Conservation (phyloP, 1,139 yeast species). For the Pichia sp. region DNA sequence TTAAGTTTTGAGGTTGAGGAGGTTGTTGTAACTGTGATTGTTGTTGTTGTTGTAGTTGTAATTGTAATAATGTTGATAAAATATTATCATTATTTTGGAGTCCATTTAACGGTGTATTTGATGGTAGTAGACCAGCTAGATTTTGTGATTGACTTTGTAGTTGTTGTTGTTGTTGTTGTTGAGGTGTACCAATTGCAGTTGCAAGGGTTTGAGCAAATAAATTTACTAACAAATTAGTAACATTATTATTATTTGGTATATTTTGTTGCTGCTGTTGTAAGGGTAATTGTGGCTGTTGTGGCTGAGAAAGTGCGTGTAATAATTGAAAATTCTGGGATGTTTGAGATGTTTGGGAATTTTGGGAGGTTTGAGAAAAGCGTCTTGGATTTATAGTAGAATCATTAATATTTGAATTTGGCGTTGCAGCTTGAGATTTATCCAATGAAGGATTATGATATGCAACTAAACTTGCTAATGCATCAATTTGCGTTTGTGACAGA, state of each 20-base stretch:
- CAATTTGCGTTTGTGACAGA: conserved; percentile 59
- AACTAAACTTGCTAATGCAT: conserved; percentile 62
- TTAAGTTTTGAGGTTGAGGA: conserved; percentile 8
- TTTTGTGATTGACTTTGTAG: conserved; percentile 2
- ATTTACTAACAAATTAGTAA: conserved; percentile 11
- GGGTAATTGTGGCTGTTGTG: conserved; percentile 8
- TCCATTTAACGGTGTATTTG: neutral
- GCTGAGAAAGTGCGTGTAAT: neutral
- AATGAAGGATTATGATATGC: conserved; percentile 56
- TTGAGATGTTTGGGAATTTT: conserved; percentile 1
- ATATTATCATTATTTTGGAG: neutral
- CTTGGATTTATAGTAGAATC: neutral
- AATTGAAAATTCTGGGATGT: conserved; percentile 6
- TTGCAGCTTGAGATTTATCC: conserved; percentile 2
- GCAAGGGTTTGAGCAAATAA: conserved; percentile 14
- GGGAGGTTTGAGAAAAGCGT: neutral
- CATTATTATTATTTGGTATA: conserved; percentile 7
- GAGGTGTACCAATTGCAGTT: conserved; percentile 1
- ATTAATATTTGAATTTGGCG: neutral
- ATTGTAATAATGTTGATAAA: conserved; percentile 1
- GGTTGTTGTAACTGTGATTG: conserved; percentile 8
- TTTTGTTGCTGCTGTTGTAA: conserved; percentile 2
- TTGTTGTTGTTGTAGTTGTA: conserved; percentile 11
- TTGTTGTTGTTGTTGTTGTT: conserved; percentile 5
- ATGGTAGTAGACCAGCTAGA: conserved; percentile 1